Conservation (phyloP, 1,139 yeast genomes). For the Hyphopichia buzzinii region DNA sequence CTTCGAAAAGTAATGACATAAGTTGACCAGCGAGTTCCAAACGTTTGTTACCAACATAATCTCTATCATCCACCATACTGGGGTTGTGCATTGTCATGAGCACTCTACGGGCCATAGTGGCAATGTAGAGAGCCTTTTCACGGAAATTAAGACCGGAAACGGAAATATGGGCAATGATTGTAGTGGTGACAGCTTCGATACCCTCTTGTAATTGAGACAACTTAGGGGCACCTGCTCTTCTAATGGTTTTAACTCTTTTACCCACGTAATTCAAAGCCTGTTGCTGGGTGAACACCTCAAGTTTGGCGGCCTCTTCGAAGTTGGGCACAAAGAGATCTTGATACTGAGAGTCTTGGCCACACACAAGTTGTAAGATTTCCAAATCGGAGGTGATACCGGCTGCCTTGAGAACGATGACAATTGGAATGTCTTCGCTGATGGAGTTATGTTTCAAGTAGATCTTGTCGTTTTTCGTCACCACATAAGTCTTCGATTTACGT, state of each 20-base stretch:
- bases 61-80: conserved; percentile 94
- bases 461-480: conserved; percentile 84
- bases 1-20: conserved; percentile 92
- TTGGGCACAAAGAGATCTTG: conserved; percentile 92
- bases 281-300: conserved; percentile 85
- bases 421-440: conserved; percentile 92
- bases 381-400: conserved; percentile 92
- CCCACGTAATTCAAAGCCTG: conserved; percentile 94
- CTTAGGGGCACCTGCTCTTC: conserved; percentile 83
- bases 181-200: conserved; percentile 94
- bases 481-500: conserved; percentile 94
- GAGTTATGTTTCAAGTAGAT: conserved; percentile 93
- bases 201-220: conserved; percentile 87
- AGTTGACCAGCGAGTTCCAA: conserved; percentile 96
- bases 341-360: conserved; percentile 83
- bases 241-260: conserved; percentile 82
- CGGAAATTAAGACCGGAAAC: conserved; percentile 85
- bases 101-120: conserved; percentile 95
- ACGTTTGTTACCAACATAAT: conserved; percentile 97
- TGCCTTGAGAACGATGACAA: conserved; percentile 88
- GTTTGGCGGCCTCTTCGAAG: conserved; percentile 88
- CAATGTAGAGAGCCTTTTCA: conserved; percentile 90
- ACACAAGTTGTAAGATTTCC: conserved; percentile 89
- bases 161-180: conserved; percentile 91
- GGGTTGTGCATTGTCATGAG: conserved; percentile 95